phyloP scores from a whole-genome alignment of 2,329 filamentous ascomycete species.

The Zasmidium angulare region DNA sequence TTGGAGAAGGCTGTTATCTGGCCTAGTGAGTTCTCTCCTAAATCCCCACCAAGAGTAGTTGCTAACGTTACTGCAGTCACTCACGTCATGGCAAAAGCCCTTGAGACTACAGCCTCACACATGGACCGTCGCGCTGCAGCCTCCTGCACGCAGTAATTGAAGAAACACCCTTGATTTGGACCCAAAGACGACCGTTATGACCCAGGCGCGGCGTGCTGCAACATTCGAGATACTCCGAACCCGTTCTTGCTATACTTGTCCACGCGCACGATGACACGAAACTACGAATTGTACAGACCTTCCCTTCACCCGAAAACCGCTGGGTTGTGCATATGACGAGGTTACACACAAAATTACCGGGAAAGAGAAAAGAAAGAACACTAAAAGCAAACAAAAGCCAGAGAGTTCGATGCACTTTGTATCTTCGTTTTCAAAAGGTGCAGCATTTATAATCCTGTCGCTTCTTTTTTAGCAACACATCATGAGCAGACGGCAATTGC shows the following conservation, averaged over 20 bases:
- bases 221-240: conserved; percentile 5
- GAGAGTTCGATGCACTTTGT: neutral
- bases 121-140: conserved; percentile 61
- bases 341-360: neutral
- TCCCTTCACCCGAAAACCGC: neutral
- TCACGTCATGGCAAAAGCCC: conserved; percentile 66
- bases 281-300: conserved; percentile 1
- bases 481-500: conserved; percentile 4
- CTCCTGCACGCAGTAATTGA: conserved; percentile 31
- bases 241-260: conserved; percentile 4
- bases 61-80: conserved; percentile 52
- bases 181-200: conserved; percentile 5
- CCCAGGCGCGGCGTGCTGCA: neutral
- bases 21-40: conserved; percentile 65
- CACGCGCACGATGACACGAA: neutral
- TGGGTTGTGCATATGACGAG: conserved; percentile 1
- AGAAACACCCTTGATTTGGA: conserved; percentile 1
- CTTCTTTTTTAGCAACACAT: neutral
- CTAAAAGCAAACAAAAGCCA: neutral
- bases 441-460: neutral
- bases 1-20: conserved; percentile 87
- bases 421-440: neutral
- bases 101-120: conserved; percentile 63
- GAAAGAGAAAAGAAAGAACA: neutral
- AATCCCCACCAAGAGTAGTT: conserved; percentile 26